Evolutionary conservation across 2,329 filamentous ascomycete genomes (phyloP).

Genomic region (Talaromyces verruculosus): DNA sequence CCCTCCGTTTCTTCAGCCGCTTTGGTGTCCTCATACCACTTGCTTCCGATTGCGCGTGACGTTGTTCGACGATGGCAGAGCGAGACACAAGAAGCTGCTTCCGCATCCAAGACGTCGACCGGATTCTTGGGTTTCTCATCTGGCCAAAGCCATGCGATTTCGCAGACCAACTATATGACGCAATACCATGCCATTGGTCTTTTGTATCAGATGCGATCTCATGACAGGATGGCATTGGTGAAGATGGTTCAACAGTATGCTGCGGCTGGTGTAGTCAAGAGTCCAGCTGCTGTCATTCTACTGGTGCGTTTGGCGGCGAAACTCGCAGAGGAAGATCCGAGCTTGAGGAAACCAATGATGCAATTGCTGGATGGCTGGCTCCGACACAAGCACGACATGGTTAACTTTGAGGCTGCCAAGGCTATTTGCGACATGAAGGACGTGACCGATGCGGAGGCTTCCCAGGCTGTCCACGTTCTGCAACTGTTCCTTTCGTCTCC

Average conservation of each 20-base stretch:
- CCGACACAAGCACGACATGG: slow-evolving; percentile 98
- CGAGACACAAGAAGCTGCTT: slow-evolving; percentile 95
- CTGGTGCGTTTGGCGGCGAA: slow-evolving; percentile 90
- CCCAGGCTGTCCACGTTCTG: slow-evolving; percentile 89
- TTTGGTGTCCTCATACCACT: slow-evolving; percentile 94
- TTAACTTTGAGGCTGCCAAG: slow-evolving; percentile 98
- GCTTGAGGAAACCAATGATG: slow-evolving; percentile 93
- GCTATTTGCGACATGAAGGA: slow-evolving; percentile 94
- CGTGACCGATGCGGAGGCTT: slow-evolving; percentile 85
- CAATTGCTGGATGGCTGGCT: slow-evolving; percentile 94
- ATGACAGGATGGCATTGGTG: slow-evolving; percentile 96
- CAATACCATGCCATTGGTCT: slow-evolving; percentile 98
- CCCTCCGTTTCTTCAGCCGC: slow-evolving; percentile 95
- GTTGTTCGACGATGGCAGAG: slow-evolving; percentile 97
- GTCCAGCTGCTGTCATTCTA: slow-evolving; percentile 87
- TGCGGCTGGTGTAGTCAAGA: slow-evolving; percentile 87
- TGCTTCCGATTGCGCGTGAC: slow-evolving; percentile 91
- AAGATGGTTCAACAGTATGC: slow-evolving; percentile 99
- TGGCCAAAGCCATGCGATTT: slow-evolving; percentile 65
- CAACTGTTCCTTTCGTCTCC: slow-evolving; percentile 97
- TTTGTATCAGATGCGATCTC: slow-evolving; percentile 94
- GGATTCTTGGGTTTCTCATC: slow-evolving; percentile 91
- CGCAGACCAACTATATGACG: slow-evolving; percentile 92
- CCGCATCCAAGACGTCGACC: slow-evolving; percentile 80
- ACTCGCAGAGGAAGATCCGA: slow-evolving; percentile 87